Conservation (phyloP, 768 basidiomycete species). For the Mycena sanguinolenta region DNA sequence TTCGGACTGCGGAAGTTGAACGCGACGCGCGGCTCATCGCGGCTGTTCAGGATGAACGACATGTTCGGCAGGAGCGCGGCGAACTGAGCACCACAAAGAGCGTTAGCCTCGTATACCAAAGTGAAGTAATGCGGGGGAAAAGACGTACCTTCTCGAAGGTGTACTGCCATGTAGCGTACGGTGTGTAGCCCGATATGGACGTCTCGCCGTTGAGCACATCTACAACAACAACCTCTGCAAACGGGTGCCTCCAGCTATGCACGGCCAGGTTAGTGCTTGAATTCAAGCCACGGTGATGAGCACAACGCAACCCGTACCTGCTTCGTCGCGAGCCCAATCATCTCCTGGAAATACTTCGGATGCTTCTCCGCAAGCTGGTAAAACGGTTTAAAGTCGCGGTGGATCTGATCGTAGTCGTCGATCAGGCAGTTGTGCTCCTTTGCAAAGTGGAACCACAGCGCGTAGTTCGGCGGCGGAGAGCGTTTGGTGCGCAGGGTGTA, state of each 20-base stretch:
- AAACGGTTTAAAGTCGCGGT: slow-evolving; percentile 17
- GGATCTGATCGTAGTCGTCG: slow-evolving; percentile 2
- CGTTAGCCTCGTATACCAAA: background rate
- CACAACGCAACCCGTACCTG: background rate
- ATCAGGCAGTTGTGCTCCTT: background rate
- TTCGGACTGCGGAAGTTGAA: slow-evolving; percentile 27
- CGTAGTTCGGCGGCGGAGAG: slow-evolving; percentile 13
- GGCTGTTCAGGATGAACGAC: slow-evolving; percentile 19
- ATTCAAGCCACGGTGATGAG: background rate
- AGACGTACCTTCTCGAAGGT: background rate
- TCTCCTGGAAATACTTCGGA: slow-evolving; percentile 12
- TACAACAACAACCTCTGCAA: background rate
- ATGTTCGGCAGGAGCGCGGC: slow-evolving; percentile 12
- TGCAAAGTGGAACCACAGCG: slow-evolving; percentile 18
- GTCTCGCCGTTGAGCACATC: background rate
- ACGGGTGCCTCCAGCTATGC: no score
- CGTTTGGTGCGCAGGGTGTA: slow-evolving; percentile 16
- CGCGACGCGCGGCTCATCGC: slow-evolving; percentile 22
- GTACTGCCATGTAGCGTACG: background rate
- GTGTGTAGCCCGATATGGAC: background rate
- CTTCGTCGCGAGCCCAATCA: background rate
- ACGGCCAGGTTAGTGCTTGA: no score
- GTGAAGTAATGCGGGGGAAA: no score
- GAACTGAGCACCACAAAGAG: background rate
- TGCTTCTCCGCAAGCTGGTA: slow-evolving; percentile 17